A percentile compares a stretch with the other conserved stretches of the same genome.
Evolutionary conservation across 495 filamentous ascomycete genomes (phyloP).

Genomic region (Acidiella bohemica): DNA sequence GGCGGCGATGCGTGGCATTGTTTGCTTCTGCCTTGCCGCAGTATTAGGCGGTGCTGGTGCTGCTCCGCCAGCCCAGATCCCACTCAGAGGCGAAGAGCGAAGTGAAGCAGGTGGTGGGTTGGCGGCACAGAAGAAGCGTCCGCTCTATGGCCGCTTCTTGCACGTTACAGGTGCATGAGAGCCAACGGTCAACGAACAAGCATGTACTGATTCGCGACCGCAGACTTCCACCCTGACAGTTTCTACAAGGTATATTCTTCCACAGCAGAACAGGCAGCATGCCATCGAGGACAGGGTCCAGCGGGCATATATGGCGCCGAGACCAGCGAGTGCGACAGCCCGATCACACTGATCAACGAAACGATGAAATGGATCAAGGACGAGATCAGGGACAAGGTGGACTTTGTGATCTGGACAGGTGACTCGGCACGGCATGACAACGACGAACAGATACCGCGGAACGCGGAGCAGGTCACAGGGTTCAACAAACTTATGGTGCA

Average conservation of each 20-base stretch:
- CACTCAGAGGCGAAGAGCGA: too few relatives aligned
- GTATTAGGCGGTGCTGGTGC: too few relatives aligned
- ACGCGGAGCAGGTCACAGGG: conserved; percentile 52
- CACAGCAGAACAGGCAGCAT: conserved; percentile 50
- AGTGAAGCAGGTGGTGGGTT: too few relatives aligned
- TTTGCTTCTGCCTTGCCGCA: too few relatives aligned
- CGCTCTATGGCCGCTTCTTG: too few relatives aligned
- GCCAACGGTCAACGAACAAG: too few relatives aligned
- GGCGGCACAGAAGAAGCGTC: too few relatives aligned
- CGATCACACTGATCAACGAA: conserved; percentile 63
- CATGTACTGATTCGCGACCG: too few relatives aligned
- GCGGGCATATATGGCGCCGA: conserved; percentile 75
- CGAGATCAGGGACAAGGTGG: conserved; percentile 68
- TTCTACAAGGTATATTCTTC: conserved; percentile 69
- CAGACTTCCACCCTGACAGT: conserved; percentile 82
- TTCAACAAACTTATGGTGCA: conserved; percentile 62
- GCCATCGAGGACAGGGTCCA: conserved; percentile 64
- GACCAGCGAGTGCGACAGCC: conserved; percentile 78
- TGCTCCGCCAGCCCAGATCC: too few relatives aligned
- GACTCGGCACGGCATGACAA: conserved; percentile 93
- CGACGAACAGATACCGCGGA: conserved; percentile 72
- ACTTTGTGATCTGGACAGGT: conserved; percentile 97
- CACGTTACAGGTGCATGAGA: too few relatives aligned
- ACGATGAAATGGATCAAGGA: conserved; percentile 87
- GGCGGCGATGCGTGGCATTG: too few relatives aligned